Evolutionary conservation across 129 eudicot species (phyloP).

Genomic region (Scalesia atractyloides): DNA sequence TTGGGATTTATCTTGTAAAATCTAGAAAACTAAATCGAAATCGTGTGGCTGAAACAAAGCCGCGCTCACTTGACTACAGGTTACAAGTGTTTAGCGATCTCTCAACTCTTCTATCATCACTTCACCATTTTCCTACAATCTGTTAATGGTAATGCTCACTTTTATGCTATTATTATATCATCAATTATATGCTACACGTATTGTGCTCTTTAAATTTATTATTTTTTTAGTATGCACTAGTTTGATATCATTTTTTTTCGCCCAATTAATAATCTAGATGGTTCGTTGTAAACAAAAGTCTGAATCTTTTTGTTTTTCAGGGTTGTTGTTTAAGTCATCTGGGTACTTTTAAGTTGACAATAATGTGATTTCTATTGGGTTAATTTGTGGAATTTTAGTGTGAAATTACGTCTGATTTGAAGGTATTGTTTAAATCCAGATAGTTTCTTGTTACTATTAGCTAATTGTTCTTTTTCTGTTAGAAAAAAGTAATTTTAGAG

Average conservation of each 20-base stretch:
- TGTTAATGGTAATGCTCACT: slow-evolving; percentile 31
- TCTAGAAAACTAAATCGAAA: not conserved
- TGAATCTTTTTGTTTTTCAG: not conserved
- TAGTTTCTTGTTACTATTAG: not conserved
- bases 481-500: too few species aligned
- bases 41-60: slow-evolving; percentile 28
- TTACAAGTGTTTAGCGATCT: slow-evolving; percentile 21
- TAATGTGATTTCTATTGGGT: not conserved
- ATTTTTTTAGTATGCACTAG: not conserved
- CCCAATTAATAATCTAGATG: not conserved
- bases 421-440: too few species aligned
- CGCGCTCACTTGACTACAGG: too few species aligned
- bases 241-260: not conserved
- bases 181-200: slow-evolving; percentile 7
- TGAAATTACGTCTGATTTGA: slow-evolving; percentile 5
- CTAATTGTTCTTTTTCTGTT: not conserved
- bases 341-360: not conserved
- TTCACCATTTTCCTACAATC: slow-evolving; percentile 4
- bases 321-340: not conserved
- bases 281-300: not conserved
- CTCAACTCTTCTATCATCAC: not conserved
- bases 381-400: slow-evolving; percentile 7
- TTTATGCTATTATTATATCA: not conserved
- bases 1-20: slow-evolving; percentile 6
- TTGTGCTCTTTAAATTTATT: slow-evolving; percentile 9